Base-by-base conservation (phyloP, 208 protist genomes). In the Herpetomonas muscarum region DNA sequence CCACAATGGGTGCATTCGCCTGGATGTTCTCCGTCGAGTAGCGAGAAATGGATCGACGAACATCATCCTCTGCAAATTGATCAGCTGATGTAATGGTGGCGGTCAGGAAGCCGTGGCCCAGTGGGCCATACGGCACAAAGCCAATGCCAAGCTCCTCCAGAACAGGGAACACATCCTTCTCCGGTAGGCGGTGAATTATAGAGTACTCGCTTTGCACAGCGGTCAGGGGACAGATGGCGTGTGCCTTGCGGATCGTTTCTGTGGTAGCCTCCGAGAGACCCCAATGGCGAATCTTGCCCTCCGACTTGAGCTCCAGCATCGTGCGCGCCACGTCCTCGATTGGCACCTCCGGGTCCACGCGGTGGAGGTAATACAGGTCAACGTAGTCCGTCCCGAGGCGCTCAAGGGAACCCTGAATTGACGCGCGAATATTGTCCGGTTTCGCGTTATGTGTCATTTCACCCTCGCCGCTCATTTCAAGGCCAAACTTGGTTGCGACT, bases 321-420 rank as follows among this genome's bases (percentile, higher is more conserved):
- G 64, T 67, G 44, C 48, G 34, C 22, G 69, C 69, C 31, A 75
- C 64, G 21, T 55, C 57, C 36, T 75, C 69, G 26, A 67, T 62
- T 30, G 64, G 53, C 36, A 69, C 44, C 12, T 49, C 54, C 25
- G 58, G 59, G 57, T 70, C 64, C 4, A 67, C 47, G 39, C 69
- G 62, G 57, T 78, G 71, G 29, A 78, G 57, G 49, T 68, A 67
- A 66, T 78, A 78, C 17, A 78, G 65, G 36, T 78, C 71, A 26
- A 78, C 51, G 58, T 74, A 78, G 52, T 55, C 55, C 49, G 61
- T 61, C 24, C 62, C 45, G 29, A 78, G 66, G 21, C 66, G 60
- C 58, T 61, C 51, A 39, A 81, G 70, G 17, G 70, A 75, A 47
- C 68, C 55, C 30, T 65, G 70, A 32, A 81, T 51, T n/a, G 65